Percentiles rank a stretch among this genome's conserved stretches.
phyloP scores from a whole-genome alignment of 139 green algal species.

The Pleodorina starrii region DNA sequence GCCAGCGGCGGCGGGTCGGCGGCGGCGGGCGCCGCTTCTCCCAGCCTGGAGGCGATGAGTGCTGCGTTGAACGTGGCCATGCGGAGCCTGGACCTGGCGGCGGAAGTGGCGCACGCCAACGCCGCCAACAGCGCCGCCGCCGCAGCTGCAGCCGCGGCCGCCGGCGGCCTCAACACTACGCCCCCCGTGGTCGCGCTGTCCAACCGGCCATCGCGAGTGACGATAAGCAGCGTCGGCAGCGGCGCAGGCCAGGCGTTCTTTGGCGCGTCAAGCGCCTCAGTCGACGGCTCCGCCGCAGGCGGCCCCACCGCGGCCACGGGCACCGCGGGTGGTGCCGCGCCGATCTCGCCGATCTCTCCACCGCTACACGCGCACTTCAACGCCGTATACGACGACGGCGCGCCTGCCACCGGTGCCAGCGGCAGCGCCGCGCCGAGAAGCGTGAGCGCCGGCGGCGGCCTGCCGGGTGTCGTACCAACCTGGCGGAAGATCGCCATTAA shows the following conservation, averaged over 20 bases:
- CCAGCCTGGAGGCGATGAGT: background rate
- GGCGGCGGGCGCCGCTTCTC: background rate
- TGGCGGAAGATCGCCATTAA: conserved; percentile 46
- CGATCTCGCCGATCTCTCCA: background rate
- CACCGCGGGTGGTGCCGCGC: background rate
- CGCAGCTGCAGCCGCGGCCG: background rate
- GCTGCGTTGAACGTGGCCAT: background rate
- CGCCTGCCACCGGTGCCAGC: background rate
- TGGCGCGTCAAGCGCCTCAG: background rate
- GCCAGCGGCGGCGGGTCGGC: background rate
- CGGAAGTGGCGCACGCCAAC: background rate
- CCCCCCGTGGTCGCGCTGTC: too few species aligned
- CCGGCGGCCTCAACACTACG: background rate
- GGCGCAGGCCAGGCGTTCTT: background rate
- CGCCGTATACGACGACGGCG: background rate
- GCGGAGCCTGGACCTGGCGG: conserved; percentile 17
- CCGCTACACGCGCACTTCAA: background rate
- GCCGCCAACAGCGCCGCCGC: background rate
- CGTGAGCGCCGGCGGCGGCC: background rate
- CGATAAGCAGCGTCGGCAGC: conserved; percentile 4
- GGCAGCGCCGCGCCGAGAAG: background rate
- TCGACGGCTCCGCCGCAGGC: background rate
- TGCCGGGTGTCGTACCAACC: conserved; percentile 32
- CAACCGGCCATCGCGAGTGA: background rate
- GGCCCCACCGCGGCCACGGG: background rate